A percentile compares a stretch with the other conserved stretches of the same genome.
Evolutionary conservation across 768 basidiomycete genomes (phyloP).

Genomic region (Suillus variegatus): DNA sequence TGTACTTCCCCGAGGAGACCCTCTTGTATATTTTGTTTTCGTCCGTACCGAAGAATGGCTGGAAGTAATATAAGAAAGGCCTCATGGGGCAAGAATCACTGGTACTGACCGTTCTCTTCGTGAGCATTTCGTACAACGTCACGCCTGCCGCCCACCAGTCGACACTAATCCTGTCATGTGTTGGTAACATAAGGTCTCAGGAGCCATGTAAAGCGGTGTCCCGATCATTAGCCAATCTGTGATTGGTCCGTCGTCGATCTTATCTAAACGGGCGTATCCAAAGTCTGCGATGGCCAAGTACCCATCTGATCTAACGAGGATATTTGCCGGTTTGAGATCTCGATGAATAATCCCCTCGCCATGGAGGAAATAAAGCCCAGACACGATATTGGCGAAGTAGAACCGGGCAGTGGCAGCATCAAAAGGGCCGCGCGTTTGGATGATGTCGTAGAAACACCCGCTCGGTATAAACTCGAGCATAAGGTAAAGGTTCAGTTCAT

Average conservation of each 20-base stretch:
- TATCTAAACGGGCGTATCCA: constrained; percentile 36
- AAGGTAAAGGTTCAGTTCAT: constrained; percentile 49
- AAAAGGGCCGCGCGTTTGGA: constrained; percentile 34
- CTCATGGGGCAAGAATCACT: background rate
- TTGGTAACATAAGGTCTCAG: constrained; percentile 40
- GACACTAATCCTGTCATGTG: constrained; percentile 30
- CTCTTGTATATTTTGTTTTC: constrained; percentile 30
- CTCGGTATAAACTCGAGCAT: constrained; percentile 52
- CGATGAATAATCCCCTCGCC: constrained; percentile 47
- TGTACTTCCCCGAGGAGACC: constrained; percentile 27
- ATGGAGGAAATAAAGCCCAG: constrained; percentile 50
- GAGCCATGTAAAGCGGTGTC: constrained; percentile 50
- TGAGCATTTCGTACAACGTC: constrained; percentile 54
- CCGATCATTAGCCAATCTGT: constrained; percentile 40
- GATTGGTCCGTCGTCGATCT: constrained; percentile 16
- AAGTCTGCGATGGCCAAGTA: constrained; percentile 58
- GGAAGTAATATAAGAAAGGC: background rate
- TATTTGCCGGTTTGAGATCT: constrained; percentile 60
- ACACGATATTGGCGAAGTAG: constrained; percentile 56
- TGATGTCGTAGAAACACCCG: constrained; percentile 42
- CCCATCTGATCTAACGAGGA: constrained; percentile 56
- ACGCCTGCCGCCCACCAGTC: constrained; percentile 62
- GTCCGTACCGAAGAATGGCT: constrained; percentile 18
- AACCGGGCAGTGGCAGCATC: constrained; percentile 40
- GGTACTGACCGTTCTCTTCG: constrained; percentile 34